Evolutionary conservation across 352 stramenopile genomes (phyloP).

Genomic region (Blastocystis sp.): DNA sequence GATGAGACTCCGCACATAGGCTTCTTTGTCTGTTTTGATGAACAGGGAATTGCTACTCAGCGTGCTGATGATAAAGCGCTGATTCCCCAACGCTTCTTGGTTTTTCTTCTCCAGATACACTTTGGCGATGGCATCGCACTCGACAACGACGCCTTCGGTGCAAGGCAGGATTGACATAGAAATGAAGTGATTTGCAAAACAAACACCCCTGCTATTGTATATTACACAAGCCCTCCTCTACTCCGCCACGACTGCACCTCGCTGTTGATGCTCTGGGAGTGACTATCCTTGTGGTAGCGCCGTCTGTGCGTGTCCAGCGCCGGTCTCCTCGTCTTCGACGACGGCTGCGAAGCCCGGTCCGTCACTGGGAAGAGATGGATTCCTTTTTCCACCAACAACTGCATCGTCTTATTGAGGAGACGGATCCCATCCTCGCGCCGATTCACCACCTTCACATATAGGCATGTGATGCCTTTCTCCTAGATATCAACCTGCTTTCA

Average conservation of each 20-base stretch:
- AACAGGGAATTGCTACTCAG: slow-evolving; percentile 38
- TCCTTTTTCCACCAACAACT: neutral
- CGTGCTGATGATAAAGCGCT: slow-evolving; percentile 38
- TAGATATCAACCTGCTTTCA: neutral
- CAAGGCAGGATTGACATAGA: slow-evolving; percentile 51
- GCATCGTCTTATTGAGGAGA: slow-evolving; percentile 22
- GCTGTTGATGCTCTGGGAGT: slow-evolving; percentile 24
- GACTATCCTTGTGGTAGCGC: slow-evolving; percentile 60
- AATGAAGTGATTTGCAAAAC: neutral
- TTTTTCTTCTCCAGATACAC: slow-evolving; percentile 58
- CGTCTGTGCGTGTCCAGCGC: neutral
- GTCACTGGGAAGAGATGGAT: slow-evolving; percentile 21
- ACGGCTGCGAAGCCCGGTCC: slow-evolving; percentile 4
- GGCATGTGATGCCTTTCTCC: neutral
- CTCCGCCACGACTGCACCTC: slow-evolving; percentile 47
- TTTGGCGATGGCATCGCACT: slow-evolving; percentile 26
- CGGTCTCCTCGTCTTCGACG: slow-evolving; percentile 46
- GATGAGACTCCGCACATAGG: slow-evolving; percentile 51
- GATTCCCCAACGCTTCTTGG: neutral
- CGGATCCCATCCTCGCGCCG: slow-evolving; percentile 9
- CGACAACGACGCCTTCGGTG: slow-evolving; percentile 12
- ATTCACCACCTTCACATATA: slow-evolving; percentile 53
- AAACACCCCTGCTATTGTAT: slow-evolving; percentile 12
- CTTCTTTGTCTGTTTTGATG: slow-evolving; percentile 43
- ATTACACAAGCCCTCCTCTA: neutral